phyloP scores from a whole-genome alignment of 176 grass and related monocot species.

The Otatea glauca region DNA sequence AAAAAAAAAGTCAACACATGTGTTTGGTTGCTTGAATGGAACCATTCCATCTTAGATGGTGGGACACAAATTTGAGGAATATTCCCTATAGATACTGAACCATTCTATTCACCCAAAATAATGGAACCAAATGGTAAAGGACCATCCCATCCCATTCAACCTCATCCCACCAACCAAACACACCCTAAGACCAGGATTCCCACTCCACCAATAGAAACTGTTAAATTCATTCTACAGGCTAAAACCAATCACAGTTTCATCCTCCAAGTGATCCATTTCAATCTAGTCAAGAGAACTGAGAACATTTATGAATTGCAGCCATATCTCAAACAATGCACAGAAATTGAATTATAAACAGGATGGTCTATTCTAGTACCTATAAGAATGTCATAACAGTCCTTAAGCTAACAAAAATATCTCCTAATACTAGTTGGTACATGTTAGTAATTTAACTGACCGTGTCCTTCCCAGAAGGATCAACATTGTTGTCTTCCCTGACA shows the following conservation, averaged over 20 bases:
- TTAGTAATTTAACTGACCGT: slow-evolving; percentile 57
- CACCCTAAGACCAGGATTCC: neutral
- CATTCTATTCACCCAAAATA: too few species aligned
- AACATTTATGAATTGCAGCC: neutral
- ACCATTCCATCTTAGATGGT: too few species aligned
- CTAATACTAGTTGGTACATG: neutral
- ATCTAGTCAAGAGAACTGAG: neutral
- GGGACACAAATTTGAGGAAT: too few species aligned
- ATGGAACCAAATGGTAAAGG: too few species aligned
- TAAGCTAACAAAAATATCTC: slow-evolving; percentile 28
- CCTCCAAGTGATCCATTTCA: slow-evolving; percentile 14
- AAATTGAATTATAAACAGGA: slow-evolving; percentile 32
- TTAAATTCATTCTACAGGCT: slow-evolving; percentile 24
- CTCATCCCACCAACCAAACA: too few species aligned
- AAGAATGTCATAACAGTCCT: slow-evolving; percentile 5
- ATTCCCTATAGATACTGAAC: too few species aligned
- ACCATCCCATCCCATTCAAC: too few species aligned
- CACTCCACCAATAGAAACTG: neutral
- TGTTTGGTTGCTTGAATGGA: too few species aligned
- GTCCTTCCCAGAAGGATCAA: slow-evolving; percentile 58
- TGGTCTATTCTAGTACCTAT: neutral
- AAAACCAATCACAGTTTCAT: slow-evolving; percentile 44
- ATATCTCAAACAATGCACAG: neutral
- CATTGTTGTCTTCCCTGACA: slow-evolving; percentile 58
- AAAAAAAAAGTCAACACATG: too few species aligned